Evolutionary conservation across 2,329 filamentous ascomycete genomes (phyloP), one percentile per base, ranked within the genome.

Genomic region (Coniella vitis): DNA sequence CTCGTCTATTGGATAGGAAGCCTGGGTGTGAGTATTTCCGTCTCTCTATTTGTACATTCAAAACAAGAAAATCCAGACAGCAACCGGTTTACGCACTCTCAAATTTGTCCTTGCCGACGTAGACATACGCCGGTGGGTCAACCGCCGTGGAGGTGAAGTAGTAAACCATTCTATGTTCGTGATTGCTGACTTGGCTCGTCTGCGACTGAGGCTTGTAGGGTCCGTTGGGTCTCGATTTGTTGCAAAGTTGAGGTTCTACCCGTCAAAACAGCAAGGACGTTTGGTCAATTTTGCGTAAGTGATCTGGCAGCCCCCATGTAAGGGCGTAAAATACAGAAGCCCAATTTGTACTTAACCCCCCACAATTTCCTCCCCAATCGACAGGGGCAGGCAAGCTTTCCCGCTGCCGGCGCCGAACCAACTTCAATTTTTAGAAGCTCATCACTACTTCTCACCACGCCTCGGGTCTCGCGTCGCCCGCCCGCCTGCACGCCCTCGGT

Each of bases 81-180:
- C 29, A n/a, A n/a, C n/a, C n/a, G 49, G 49, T 47, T 55, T 53
- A 59, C 84, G 63, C 75, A 96, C 93, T 98, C 74, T 98, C 93
- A 60, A 93, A 90, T 72, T 98, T 98, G 75, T 98, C 93, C 69
- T 97, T 98, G 68, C 93, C 93, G 52, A 96, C 89, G 65, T 98
- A 98, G 62, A 98, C 83, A 64, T 85, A 90, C 37, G 89, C 91
- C 29, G 89, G 65, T 2, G 93, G 91, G 12, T 83, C 76, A 35
- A 95, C 88, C 37, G 83, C 81, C 54, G 80, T 91, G 21, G 91
- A 97, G 1, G 83, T 93, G 67, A 93, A 97, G 68, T 97, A 97
- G 71, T 87, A 95, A 40, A 98, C 93, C 93, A 98, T 94, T 22
- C 3, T 45, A 36, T 29, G 5, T 10, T 10, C 10, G 25, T 5